A percentile compares a stretch with the other conserved stretches of the same genome.
phyloP scores from a whole-genome alignment of 768 basidiomycete genomes.

The Lentinula sp. region DNA sequence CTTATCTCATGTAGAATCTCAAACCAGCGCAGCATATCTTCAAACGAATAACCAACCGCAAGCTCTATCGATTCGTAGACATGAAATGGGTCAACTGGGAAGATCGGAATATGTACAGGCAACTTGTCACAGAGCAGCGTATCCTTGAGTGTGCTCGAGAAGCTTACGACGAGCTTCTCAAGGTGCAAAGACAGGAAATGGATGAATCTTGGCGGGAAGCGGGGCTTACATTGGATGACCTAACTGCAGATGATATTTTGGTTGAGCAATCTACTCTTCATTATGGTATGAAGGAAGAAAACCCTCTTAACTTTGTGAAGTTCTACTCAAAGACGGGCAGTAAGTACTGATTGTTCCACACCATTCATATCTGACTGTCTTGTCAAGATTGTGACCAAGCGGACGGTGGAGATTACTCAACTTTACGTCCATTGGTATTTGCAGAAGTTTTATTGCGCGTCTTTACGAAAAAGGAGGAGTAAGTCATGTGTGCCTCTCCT shows the following conservation, averaged over 20 bases:
- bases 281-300: constrained; percentile 66
- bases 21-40: constrained; percentile 53
- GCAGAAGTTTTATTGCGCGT: constrained; percentile 66
- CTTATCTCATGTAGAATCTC: constrained; percentile 41
- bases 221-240: constrained; percentile 19
- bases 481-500: constrained; percentile 9
- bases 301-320: constrained; percentile 62
- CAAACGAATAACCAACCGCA: constrained; percentile 51
- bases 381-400: constrained; percentile 37
- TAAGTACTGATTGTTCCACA: constrained; percentile 21
- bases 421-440: constrained; percentile 57
- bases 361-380: background rate
- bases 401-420: constrained; percentile 53
- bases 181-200: constrained; percentile 13
- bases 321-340: constrained; percentile 64
- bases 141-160: constrained; percentile 39
- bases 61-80: constrained; percentile 69
- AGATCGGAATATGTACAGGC: constrained; percentile 24
- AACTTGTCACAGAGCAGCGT: constrained; percentile 30
- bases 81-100: constrained; percentile 46
- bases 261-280: constrained; percentile 66
- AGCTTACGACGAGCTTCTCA: constrained; percentile 8
- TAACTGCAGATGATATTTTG: constrained; percentile 47
- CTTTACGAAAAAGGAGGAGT: constrained; percentile 57
- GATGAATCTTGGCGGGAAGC: constrained; percentile 10